Evolutionary conservation across 176 grass and related monocot species (phyloP).

Genomic region (Aegilops longissima): DNA sequence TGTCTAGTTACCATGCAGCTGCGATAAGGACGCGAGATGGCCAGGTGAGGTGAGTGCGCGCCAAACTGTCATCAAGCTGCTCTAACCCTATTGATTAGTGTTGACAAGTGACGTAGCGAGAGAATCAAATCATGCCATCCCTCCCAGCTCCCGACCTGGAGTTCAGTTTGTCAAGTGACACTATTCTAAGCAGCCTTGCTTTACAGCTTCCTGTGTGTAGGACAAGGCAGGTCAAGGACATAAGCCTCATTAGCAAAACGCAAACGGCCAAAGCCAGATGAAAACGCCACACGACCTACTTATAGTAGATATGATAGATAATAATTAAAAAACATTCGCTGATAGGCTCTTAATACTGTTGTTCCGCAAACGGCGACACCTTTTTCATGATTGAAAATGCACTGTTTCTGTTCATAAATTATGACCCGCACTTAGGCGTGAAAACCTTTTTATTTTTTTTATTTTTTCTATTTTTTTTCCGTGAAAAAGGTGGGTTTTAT

Average conservation of each 20-base stretch:
- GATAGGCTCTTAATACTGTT: neutral
- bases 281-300: neutral
- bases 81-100: neutral
- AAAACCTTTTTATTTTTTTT: no score
- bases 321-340: neutral
- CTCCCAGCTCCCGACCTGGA: no score
- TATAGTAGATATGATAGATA: neutral
- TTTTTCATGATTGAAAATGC: neutral
- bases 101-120: neutral
- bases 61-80: neutral
- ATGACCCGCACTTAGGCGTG: no score
- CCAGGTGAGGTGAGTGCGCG: neutral
- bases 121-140: neutral
- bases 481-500: no score
- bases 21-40: neutral
- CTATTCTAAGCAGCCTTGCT: neutral
- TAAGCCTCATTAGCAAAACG: neutral
- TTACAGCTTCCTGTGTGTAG: neutral
- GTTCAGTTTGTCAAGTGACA: no score
- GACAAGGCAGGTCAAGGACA: neutral
- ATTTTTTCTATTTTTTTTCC: no score
- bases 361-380: neutral
- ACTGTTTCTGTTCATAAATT: no score
- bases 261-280: neutral
- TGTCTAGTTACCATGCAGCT: neutral